These are phyloP conservation scores for Gymnopilus junonius DNA, from an alignment of 768 basidiomycete genomes.

Conservation along the genomic window DNA sequence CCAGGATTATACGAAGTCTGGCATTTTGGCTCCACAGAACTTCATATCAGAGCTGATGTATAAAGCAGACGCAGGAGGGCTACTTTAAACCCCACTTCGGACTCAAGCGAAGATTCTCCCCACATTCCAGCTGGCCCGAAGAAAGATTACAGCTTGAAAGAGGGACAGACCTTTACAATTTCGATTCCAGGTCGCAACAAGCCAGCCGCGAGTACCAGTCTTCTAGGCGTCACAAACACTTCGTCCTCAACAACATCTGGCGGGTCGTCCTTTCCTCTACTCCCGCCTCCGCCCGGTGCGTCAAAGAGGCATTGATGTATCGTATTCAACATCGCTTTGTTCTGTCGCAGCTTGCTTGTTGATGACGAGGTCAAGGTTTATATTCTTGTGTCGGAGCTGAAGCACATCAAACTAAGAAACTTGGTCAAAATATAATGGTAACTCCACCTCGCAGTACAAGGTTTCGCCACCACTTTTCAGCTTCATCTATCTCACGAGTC, in stretches of 20 bases:
- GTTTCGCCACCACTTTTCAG: not conserved
- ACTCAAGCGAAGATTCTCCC: conserved; percentile 57
- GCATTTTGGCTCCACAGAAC: conserved; percentile 37
- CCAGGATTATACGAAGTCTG: conserved; percentile 90
- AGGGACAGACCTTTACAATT: conserved; percentile 94
- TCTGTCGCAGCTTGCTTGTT: not conserved
- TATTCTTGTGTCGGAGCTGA: not conserved
- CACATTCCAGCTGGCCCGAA: conserved; percentile 79
- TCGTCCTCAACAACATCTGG: conserved; percentile 24
- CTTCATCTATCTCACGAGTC: not conserved
- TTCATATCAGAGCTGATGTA: conserved; percentile 11
- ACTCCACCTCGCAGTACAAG: not conserved
- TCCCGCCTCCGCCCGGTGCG: conserved; percentile 85
- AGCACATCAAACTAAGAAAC: not conserved
- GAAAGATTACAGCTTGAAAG: conserved; percentile 93
- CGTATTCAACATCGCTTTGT: not conserved
- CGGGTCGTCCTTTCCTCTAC: conserved; percentile 61
- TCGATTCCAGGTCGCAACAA: conserved; percentile 81
- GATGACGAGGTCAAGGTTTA: not conserved
- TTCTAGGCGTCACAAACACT: conserved; percentile 37
- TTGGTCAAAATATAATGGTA: not conserved
- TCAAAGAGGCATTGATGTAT: conserved; percentile 46
- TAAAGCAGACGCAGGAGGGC: conserved; percentile 63
- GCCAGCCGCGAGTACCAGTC: conserved; percentile 34
- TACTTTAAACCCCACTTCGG: conserved; percentile 54